Evolutionary conservation across 345 rosid genomes (phyloP).

Genomic region (Pelargonium nanum): DNA sequence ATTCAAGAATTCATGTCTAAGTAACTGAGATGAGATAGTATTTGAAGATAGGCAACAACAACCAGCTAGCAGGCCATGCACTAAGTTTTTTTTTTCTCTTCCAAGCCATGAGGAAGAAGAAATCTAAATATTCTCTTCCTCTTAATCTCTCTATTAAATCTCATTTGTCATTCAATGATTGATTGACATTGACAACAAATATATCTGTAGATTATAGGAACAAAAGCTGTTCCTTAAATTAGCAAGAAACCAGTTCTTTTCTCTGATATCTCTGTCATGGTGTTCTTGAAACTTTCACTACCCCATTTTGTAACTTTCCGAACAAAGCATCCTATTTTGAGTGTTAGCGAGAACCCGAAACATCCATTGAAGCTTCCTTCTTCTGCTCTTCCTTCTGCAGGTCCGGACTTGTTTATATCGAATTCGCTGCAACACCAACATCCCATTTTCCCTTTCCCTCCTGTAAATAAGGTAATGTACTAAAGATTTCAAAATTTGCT

Average conservation of each 20-base stretch:
- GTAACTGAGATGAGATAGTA: neutral
- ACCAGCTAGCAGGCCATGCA: conserved; percentile 7
- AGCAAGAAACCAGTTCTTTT: neutral
- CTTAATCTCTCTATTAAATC: conserved; percentile 16
- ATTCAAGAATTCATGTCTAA: too few relatives aligned
- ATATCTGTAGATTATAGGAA: too few relatives aligned
- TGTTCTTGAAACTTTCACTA: conserved; percentile 15
- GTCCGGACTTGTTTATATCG: conserved; percentile 9
- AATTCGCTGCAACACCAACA: conserved; percentile 21
- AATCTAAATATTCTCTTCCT: conserved; percentile 26
- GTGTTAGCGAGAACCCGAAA: conserved; percentile 5
- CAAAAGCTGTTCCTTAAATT: neutral
- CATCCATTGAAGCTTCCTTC: conserved; percentile 13
- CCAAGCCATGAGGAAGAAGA: conserved; percentile 24
- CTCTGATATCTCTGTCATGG: conserved; percentile 17
- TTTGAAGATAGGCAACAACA: conserved; percentile 2
- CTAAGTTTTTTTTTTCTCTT: conserved; percentile 6
- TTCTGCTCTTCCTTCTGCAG: neutral
- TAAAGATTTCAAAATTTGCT: neutral
- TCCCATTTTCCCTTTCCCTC: conserved; percentile 22
- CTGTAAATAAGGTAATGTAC: conserved; percentile 36
- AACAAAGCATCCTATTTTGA: conserved; percentile 15
- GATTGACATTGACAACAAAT: too few relatives aligned
- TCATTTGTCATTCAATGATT: neutral
- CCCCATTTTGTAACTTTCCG: conserved; percentile 7